These are phyloP conservation scores for Circinella minor DNA, from an alignment of 371 early-diverging fungal genomes.

Conservation along the genomic window DNA sequence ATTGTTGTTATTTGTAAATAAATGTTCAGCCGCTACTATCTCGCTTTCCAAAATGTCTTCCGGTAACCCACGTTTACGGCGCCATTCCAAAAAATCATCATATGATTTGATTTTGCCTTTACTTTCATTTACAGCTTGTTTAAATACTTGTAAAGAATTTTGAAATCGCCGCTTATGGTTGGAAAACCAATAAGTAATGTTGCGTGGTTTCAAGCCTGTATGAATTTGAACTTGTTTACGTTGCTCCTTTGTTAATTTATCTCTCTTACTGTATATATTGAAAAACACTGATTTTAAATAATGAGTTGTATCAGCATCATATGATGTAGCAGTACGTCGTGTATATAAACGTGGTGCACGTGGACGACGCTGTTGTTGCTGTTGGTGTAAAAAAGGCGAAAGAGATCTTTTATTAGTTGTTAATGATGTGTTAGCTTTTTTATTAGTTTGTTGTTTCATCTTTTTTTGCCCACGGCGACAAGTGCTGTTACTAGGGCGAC, in stretches of 20 bases:
- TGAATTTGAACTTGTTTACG: conserved; percentile 33
- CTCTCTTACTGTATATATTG: conserved; percentile 38
- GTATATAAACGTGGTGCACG: conserved; percentile 7
- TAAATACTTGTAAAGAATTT: conserved; percentile 29
- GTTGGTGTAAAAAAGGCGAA: background rate
- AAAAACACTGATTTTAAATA: conserved; percentile 48
- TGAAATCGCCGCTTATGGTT: conserved; percentile 54
- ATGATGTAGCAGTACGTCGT: conserved; percentile 49
- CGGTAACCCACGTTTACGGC: conserved; percentile 28
- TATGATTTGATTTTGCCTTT: conserved; percentile 35
- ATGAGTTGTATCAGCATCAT: conserved; percentile 46
- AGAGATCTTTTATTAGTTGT: background rate
- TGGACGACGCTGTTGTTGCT: background rate
- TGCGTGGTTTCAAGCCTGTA: conserved; percentile 47
- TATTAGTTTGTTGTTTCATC: too few species aligned
- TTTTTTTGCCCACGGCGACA: background rate
- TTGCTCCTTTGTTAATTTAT: conserved; percentile 52
- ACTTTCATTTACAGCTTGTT: conserved; percentile 29
- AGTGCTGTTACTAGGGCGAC: conserved; percentile 9
- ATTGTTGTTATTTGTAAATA: too few species aligned
- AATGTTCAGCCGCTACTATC: too few species aligned
- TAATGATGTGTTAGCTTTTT: background rate
- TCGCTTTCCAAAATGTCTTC: conserved; percentile 30
- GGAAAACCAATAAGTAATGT: conserved; percentile 57
- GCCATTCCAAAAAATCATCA: conserved; percentile 45